phyloP scores from a whole-genome alignment of 2,329 filamentous ascomycete species.

The Periconia sp. region DNA sequence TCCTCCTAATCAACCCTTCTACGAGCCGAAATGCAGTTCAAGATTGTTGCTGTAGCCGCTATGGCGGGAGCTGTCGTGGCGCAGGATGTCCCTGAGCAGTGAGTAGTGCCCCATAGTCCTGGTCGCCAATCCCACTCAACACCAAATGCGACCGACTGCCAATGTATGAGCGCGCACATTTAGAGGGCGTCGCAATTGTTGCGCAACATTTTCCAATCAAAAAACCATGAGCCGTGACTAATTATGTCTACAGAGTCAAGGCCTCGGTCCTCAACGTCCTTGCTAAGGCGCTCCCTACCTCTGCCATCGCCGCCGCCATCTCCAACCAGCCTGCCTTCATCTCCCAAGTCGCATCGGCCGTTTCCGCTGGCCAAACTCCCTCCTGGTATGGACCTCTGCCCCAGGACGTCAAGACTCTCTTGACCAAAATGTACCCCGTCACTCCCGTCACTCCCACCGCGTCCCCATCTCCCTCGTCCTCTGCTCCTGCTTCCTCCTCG shows the following conservation, averaged over 20 bases:
- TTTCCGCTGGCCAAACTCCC: conserved; percentile 47
- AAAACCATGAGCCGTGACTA: not conserved
- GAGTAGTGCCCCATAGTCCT: not conserved
- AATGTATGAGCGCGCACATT: not conserved
- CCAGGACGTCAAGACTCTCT: conserved; percentile 47
- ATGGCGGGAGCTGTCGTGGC: conserved; percentile 31
- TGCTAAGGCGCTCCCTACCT: conserved; percentile 48
- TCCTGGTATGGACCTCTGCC: conserved; percentile 51
- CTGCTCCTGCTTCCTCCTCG: conserved; percentile 14
- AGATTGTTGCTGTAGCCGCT: conserved; percentile 27
- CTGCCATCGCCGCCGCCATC: conserved; percentile 42
- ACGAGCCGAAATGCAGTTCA: conserved; percentile 31
- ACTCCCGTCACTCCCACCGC: conserved; percentile 18
- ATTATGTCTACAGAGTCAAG: conserved; percentile 22
- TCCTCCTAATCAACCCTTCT: conserved; percentile 7
- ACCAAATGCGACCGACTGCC: not conserved
- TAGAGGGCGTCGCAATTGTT: not conserved
- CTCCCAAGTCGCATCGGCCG: conserved; percentile 45
- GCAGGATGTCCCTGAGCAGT: conserved; percentile 3
- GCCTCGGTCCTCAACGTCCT: conserved; percentile 47
- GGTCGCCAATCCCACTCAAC: not conserved
- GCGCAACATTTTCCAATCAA: not conserved
- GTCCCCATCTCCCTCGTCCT: conserved; percentile 22
- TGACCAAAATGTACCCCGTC: conserved; percentile 40
- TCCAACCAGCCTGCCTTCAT: conserved; percentile 47